Base-by-base conservation (phyloP, 2,329 filamentous ascomycete species). In the Dactylonectria macrodidyma region DNA sequence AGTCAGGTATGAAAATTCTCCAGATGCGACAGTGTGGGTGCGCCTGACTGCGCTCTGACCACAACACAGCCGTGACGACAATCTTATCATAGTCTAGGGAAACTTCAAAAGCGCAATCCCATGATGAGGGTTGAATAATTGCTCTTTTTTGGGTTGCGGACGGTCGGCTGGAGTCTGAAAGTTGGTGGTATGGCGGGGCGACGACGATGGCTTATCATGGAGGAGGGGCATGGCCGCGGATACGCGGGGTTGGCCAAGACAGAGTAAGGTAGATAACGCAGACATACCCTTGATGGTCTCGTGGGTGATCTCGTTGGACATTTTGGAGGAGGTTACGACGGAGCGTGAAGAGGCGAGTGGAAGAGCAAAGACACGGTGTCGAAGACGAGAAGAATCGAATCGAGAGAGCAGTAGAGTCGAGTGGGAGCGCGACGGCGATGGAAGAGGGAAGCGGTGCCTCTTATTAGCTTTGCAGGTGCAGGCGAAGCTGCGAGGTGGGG, bases 271-370 rank as follows among this genome's bases (percentile, higher is more conserved):
- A 59, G 44, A 70, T 68, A 66, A 54, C 67, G 24, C 19, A 52
- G 57, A 80, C 82, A 74, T 85, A 92, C 91, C 90, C 85, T 93
- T 89, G 87, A 94, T 94, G 80, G 92, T 93, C 81, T 90, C 89
- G 87, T 94, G 92, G 75, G 87, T 88, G 83, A 93, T 89, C 79
- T 93, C 88, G 82, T 86, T 84, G 69, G 78, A 75, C 91, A 93
- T 93, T 78, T 78, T 89, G 81, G 33, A 22, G 24, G 59, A 65
- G 36, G 62, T 75, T 63, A 67, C 62, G 59, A 71, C 52, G 61
- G 55, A 52, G 62, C 65, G 68, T 58, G 59, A 47, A 63, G 62
- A 69, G 50, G 41, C 34, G 50, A 59, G 19, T 57, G 52, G 30
- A 61, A 34, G 50, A 59, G 55, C 33, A 59, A 55, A 59, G 48